Conservation (phyloP, 176 grass and related monocot species). For the Juncus effusus region DNA sequence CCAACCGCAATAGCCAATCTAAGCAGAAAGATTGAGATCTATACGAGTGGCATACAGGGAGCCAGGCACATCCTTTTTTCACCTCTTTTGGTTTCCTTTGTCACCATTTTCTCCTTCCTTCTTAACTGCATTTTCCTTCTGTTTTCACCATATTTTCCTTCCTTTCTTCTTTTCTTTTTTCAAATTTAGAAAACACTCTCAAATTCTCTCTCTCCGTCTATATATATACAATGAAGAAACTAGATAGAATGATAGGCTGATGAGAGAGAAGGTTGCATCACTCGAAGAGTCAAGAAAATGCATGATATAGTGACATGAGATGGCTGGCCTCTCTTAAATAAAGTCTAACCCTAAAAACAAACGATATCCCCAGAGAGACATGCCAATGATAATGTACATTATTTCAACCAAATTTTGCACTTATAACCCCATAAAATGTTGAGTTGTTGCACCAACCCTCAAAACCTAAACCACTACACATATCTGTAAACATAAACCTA, state of each 20-base stretch:
- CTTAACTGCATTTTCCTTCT: neutral
- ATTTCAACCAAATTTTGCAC: conserved; percentile 3
- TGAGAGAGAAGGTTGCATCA: conserved; percentile 7
- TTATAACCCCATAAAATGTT: conserved; percentile 1
- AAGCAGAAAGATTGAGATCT: conserved; percentile 42
- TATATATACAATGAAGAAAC: too few relatives aligned
- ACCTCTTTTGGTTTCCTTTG: conserved; percentile 30
- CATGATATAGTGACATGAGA: conserved; percentile 16
- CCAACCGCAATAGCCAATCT: conserved; percentile 82
- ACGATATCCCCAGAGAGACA: conserved; percentile 27
- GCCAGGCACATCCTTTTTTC: conserved; percentile 76
- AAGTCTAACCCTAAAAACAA: conserved; percentile 25
- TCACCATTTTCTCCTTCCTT: conserved; percentile 3
- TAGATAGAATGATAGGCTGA: neutral
- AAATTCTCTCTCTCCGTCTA: too few relatives aligned
- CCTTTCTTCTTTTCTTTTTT: neutral
- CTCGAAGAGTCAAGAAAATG: conserved; percentile 1
- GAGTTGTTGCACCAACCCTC: too few relatives aligned
- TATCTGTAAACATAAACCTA: too few relatives aligned
- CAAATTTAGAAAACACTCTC: neutral
- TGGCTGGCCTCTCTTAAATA: conserved; percentile 21
- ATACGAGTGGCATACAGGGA: conserved; percentile 97
- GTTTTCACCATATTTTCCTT: neutral
- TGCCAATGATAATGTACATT: conserved; percentile 8
- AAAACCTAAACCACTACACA: too few relatives aligned